These are phyloP conservation scores for Phascolomyces articulosus DNA, from an alignment of 371 early-diverging fungal genomes.

Conservation along the genomic window DNA sequence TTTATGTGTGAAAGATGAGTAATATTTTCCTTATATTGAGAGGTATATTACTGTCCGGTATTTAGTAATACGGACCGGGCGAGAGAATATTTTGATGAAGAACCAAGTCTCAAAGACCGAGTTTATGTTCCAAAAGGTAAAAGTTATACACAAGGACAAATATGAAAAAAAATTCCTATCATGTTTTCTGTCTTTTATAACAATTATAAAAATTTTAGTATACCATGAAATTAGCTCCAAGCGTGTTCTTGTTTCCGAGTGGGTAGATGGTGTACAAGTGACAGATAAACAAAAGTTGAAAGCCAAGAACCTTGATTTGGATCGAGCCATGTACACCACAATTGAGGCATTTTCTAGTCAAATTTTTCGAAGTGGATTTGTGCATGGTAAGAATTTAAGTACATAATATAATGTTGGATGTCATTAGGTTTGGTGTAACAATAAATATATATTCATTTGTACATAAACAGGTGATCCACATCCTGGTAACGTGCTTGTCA, in stretches of 20 bases:
- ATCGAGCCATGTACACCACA: slow-evolving; percentile 73
- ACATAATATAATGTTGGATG: not conserved
- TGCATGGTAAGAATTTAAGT: slow-evolving; percentile 64
- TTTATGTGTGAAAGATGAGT: too few species aligned
- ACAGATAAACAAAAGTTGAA: slow-evolving; percentile 56
- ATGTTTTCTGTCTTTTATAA: too few species aligned
- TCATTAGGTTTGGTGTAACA: too few species aligned
- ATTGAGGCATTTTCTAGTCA: slow-evolving; percentile 89
- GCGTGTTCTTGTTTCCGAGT: slow-evolving; percentile 85
- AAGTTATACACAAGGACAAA: not conserved
- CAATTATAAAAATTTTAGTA: slow-evolving; percentile 29
- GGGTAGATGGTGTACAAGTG: slow-evolving; percentile 78
- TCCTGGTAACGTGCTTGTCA: slow-evolving; percentile 86
- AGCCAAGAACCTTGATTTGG: slow-evolving; percentile 36
- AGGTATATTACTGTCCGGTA: not conserved
- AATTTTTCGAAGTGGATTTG: slow-evolving; percentile 87
- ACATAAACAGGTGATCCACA: slow-evolving; percentile 71
- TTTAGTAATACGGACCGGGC: slow-evolving; percentile 73
- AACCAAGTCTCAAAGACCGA: slow-evolving; percentile 48
- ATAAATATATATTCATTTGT: not conserved
- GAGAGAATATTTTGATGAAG: slow-evolving; percentile 54
- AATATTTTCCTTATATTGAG: too few species aligned
- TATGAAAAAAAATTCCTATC: too few species aligned
- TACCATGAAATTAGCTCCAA: slow-evolving; percentile 74
- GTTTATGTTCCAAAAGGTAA: slow-evolving; percentile 75